Evolutionary conservation across 2,329 filamentous ascomycete genomes (phyloP), one percentile per base, ranked within the genome.

Genomic region (Trichoderma polysporum): DNA sequence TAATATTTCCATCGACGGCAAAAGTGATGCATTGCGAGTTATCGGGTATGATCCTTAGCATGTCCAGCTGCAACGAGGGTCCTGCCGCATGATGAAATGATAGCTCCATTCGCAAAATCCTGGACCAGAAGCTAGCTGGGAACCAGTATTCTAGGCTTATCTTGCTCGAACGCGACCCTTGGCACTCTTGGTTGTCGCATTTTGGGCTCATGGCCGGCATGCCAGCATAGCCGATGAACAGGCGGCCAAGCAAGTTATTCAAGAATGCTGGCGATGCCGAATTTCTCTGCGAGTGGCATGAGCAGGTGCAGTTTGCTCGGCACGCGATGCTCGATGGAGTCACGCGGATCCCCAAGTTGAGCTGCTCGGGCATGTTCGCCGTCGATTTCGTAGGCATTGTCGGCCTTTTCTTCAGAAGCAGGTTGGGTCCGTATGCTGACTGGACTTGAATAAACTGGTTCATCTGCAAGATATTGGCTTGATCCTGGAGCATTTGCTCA

Each of bases 171-270:
- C 69, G 72, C 33, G 68, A 68, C 37, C 71, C 71, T 50, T 66
- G 66, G 50, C 75, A 76, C 6, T 53, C 58, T 15, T 67, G 29
- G 25, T 45, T 50, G 61, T 73, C 69, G 54, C 75, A 76, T 50
- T 71, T 73, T 22, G 68, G 57, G 61, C 59, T 73, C 10, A 76
- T 13, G 25, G 71, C 58, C 8, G 75, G 74, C 13, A 77, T 50
- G 10, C 75, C 75, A 7, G 74, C 58, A 66, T 75, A 74, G 7
- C 72, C 71, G 17, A 74, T 47, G 64, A 76, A 75, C 8, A 76
- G 66, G 31, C 37, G 37, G 15, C 37, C 37, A 7, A 39, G 15
- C 37, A 39, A n/a, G 15, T 39, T n/a, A n/a, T 39, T 39, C 15
- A 39, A 39, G 37, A 39, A 39, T 39, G 37, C 37, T 39, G 37